Evolutionary conservation across 176 grass and related monocot species (phyloP), one percentile per base, ranked within the genome.

Genomic region (Poa pratensis): DNA sequence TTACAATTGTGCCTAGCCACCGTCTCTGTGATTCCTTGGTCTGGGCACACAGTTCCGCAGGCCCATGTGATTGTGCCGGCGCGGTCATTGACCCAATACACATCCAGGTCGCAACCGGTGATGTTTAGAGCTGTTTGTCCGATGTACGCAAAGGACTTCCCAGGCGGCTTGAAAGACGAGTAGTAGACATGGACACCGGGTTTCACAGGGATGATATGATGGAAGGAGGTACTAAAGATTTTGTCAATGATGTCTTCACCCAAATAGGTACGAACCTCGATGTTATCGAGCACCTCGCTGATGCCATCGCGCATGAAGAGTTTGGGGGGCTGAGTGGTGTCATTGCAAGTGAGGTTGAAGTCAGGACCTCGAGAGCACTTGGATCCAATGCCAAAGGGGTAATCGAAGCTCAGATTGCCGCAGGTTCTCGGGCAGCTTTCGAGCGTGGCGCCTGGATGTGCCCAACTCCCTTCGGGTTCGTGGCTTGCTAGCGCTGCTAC

Each of bases 231-330:
- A 6, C 0, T 17, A 1, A 0, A 17, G 5, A 63, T 27, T 11
- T 3, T 2, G 7, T 10, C 1, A 22, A 22, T 3, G 0, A 22
- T 0, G 0, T 45, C n/a, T n/a, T 61, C 35, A 0, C 16, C 8
- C 3, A 49, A 11, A 24, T 49, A 0, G 24, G 30, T 12, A n/a
- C n/a, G n/a, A n/a, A n/a, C n/a, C n/a, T n/a, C n/a, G n/a, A n/a
- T n/a, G n/a, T n/a, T n/a, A n/a, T n/a, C n/a, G n/a, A n/a, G n/a
- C 23, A 80, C 40, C 60, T 80, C 24, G 16, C 9, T 79, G 16
- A 61, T 20, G 77, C 24, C 24, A 4, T 80, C 42, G 1, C 16
- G 0, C 39, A 80, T 12, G 40, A 80, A 64, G 40, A 80, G 42
- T 9, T 12, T 65, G 24, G 60, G 42, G 5, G 52, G 24, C 22